These are phyloP conservation scores for Cicer bijugum DNA, from an alignment of 306 rosid species.

Conservation along the genomic window DNA sequence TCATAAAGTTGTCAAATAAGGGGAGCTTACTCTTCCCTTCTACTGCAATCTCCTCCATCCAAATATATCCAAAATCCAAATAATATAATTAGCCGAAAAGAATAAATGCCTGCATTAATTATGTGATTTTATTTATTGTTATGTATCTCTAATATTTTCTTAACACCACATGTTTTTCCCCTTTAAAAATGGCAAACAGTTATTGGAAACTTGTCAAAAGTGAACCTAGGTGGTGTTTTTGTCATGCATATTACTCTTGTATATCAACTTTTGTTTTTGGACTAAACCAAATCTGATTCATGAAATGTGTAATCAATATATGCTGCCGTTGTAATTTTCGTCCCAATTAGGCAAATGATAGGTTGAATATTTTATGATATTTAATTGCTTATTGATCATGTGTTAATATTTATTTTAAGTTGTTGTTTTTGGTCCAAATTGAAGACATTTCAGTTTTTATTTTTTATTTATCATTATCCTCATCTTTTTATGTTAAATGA, in stretches of 20 bases:
- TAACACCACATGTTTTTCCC: background rate
- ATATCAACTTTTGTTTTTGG: background rate
- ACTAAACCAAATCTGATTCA: background rate
- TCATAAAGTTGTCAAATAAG: background rate
- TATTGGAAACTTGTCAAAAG: background rate
- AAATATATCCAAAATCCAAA: background rate
- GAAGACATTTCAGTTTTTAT: background rate
- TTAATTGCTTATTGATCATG: background rate
- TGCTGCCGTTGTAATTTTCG: background rate
- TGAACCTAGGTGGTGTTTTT: background rate
- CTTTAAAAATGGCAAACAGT: background rate
- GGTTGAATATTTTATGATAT: conserved; percentile 9
- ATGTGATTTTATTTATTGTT: background rate
- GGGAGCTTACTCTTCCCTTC: conserved; percentile 17
- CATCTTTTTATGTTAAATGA: background rate
- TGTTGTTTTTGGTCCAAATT: conserved; percentile 22
- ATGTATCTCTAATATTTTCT: background rate
- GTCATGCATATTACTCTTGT: background rate
- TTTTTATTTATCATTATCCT: background rate
- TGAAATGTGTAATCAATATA: background rate
- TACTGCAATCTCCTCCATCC: conserved; percentile 20
- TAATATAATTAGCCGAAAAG: background rate
- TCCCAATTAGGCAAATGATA: background rate
- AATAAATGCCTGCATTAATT: background rate
- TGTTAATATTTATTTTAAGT: background rate